Percentiles rank a stretch among this genome's conserved stretches.
Conservation (phyloP, 345 rosid species). For the Turnera subulata region DNA sequence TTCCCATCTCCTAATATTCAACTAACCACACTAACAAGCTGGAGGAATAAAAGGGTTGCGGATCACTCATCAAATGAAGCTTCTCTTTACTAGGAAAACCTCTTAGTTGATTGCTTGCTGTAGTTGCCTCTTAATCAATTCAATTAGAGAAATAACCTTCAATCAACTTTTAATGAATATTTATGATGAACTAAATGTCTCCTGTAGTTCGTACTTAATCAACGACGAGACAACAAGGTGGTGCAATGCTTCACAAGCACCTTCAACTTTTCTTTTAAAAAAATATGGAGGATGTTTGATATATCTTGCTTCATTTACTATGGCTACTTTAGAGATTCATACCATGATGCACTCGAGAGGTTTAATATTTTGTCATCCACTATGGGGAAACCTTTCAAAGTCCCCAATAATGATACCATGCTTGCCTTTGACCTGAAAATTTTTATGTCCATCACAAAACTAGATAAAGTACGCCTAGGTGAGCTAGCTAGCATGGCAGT, state of each 20-base stretch:
- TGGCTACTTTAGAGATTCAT: conserved; percentile 7
- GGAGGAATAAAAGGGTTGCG: too few species aligned
- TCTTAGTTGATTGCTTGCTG: too few species aligned
- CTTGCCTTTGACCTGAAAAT: conserved; percentile 1
- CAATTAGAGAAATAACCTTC: too few species aligned
- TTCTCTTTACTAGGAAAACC: too few species aligned
- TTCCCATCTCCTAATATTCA: too few species aligned
- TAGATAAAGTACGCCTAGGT: not conserved
- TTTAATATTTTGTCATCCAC: conserved; percentile 13
- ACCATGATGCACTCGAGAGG: conserved; percentile 1
- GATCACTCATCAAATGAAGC: too few species aligned
- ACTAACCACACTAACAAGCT: too few species aligned
- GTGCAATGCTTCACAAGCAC: conserved; percentile 8
- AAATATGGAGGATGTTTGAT: conserved; percentile 5
- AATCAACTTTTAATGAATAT: too few species aligned
- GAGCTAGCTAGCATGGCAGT: not conserved
- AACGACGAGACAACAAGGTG: not conserved
- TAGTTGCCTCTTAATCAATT: too few species aligned
- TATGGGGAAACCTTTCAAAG: not conserved
- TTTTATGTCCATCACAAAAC: not conserved
- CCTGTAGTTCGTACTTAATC: not conserved
- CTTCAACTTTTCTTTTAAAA: too few species aligned
- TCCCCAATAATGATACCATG: conserved; percentile 13
- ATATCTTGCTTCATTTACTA: not conserved
- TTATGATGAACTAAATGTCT: too few species aligned